Conservation (phyloP, 352 stramenopile genomes). For the Stramenopiles sp. region DNA sequence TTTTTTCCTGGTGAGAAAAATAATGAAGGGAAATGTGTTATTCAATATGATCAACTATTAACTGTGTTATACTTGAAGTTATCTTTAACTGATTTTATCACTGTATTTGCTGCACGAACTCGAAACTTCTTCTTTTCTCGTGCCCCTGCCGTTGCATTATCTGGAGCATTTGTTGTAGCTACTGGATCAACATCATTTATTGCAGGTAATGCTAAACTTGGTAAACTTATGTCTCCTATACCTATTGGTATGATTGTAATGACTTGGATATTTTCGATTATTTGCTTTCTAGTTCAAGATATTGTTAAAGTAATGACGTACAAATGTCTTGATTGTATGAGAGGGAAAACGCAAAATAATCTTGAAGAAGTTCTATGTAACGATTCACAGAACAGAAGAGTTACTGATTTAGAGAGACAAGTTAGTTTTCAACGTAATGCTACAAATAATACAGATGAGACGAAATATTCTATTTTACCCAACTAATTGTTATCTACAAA, state of each 20-base stretch:
- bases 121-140: conserved; percentile 35
- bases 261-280: conserved; percentile 45
- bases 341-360: conserved; percentile 29
- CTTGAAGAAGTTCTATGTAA: no score
- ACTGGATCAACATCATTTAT: no score
- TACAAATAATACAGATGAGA: conserved; percentile 33
- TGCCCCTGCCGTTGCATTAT: conserved; percentile 27
- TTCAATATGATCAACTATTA: conserved; percentile 32
- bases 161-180: conserved; percentile 30
- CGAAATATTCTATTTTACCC: conserved; percentile 32
- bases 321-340: conserved; percentile 35
- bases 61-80: conserved; percentile 73
- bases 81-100: conserved; percentile 57
- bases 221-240: no score
- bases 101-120: conserved; percentile 45
- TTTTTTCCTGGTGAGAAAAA: conserved; percentile 4
- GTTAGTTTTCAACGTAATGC: conserved; percentile 30
- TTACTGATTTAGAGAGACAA: conserved; percentile 39
- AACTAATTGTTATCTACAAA: conserved; percentile 35
- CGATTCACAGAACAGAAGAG: conserved; percentile 42
- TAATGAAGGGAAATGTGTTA: conserved; percentile 3
- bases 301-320: conserved; percentile 37
- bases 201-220: no score
- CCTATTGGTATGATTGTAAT: no score
- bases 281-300: conserved; percentile 47